Conservation (phyloP, 345 rosid genomes). For the Eutrema heterophyllum region DNA sequence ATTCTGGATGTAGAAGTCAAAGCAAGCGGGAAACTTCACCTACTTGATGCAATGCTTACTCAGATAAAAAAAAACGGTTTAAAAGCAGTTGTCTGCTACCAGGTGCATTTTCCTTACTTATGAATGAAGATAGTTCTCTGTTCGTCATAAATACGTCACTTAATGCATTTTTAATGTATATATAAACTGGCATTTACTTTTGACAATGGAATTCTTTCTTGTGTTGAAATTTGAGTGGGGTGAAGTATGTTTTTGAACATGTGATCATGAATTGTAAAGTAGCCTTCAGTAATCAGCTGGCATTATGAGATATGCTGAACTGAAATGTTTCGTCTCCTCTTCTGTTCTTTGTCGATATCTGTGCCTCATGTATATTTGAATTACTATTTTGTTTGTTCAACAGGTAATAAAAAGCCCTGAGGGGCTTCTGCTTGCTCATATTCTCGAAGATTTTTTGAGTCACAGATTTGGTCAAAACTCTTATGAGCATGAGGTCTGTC, state of each 20-base stretch:
- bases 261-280: constrained; percentile 14
- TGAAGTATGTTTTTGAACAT: constrained; percentile 10
- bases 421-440: constrained; percentile 59
- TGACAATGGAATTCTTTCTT: neutral
- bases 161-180: neutral
- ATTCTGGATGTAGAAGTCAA: constrained; percentile 65
- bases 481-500: constrained; percentile 69
- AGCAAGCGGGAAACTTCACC: constrained; percentile 86
- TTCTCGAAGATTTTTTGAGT: constrained; percentile 74
- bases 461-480: constrained; percentile 72
- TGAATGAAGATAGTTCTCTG: constrained; percentile 1
- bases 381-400: neutral
- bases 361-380: constrained; percentile 8
- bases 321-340: neutral
- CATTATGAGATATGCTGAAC: neutral
- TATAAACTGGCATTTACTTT: neutral
- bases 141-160: constrained; percentile 1
- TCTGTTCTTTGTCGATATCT: neutral
- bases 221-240: neutral
- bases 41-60: constrained; percentile 68
- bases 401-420: constrained; percentile 59
- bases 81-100: constrained; percentile 74
- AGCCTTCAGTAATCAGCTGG: constrained; percentile 4
- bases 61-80: constrained; percentile 48
- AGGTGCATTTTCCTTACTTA: constrained; percentile 46